Evolutionary conservation across 345 rosid genomes (phyloP).

Genomic region (Cochlearia excelsa): DNA sequence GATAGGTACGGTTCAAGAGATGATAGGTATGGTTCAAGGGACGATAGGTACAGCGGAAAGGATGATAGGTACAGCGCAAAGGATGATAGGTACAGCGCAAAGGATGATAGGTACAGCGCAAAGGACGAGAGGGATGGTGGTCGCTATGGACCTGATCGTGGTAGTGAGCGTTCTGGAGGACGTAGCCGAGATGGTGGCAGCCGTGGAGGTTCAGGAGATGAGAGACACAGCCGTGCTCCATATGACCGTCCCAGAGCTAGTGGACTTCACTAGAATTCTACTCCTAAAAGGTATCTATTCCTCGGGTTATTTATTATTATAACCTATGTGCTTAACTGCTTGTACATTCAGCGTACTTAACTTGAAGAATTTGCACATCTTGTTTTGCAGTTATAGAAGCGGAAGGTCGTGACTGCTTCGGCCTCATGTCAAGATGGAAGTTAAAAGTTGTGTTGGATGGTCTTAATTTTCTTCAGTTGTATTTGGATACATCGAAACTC

Average conservation of each 20-base stretch:
- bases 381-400: slow-evolving; percentile 25
- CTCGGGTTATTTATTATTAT: neutral
- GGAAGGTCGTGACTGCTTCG: slow-evolving; percentile 16
- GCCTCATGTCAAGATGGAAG: slow-evolving; percentile 17
- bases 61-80: slow-evolving; percentile 45
- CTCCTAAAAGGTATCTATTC: slow-evolving; percentile 24
- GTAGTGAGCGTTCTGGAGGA: slow-evolving; percentile 64
- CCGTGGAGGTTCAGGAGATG: slow-evolving; percentile 72
- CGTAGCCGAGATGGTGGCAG: slow-evolving; percentile 65
- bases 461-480: slow-evolving; percentile 26
- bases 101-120: slow-evolving; percentile 32
- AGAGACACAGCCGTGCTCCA: slow-evolving; percentile 77
- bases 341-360: neutral
- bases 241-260: slow-evolving; percentile 75
- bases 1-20: slow-evolving; percentile 35
- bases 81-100: slow-evolving; percentile 42
- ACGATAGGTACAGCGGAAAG: slow-evolving; percentile 39
- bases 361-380: neutral
- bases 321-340: neutral
- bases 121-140: slow-evolving; percentile 42
- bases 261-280: slow-evolving; percentile 30
- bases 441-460: slow-evolving; percentile 27
- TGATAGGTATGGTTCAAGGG: slow-evolving; percentile 39
- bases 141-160: slow-evolving; percentile 81
- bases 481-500: slow-evolving; percentile 35